A percentile compares a stretch with the other conserved stretches of the same genome.
Conservation (phyloP, 1,284 basidiomycete species). For the Quambalaria eucalypti region DNA sequence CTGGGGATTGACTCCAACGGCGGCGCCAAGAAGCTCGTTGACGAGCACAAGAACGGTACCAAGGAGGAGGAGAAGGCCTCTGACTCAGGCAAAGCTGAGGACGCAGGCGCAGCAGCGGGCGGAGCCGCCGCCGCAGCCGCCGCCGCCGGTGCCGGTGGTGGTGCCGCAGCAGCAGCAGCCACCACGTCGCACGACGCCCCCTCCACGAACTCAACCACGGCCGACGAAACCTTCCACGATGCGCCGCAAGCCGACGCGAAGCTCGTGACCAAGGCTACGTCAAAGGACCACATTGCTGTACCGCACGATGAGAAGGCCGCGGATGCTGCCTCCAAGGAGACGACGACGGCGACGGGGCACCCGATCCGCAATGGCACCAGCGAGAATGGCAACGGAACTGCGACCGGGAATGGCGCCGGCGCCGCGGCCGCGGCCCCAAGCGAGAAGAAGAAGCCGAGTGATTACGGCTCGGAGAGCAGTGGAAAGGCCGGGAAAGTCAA, state of each 20-base stretch:
- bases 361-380: slow-evolving; percentile 4
- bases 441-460: not conserved
- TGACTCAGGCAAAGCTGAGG: not conserved
- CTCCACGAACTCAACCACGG: no score
- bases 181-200: not conserved
- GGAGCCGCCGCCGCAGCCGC: slow-evolving; percentile 11
- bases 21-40: slow-evolving; percentile 1
- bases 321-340: not conserved
- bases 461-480: not conserved
- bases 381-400: slow-evolving; percentile 8
- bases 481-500: not conserved
- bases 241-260: slow-evolving; percentile 16
- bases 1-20: slow-evolving; percentile 1
- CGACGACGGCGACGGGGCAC: not conserved
- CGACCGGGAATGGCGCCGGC: not conserved
- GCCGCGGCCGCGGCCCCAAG: not conserved
- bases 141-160: slow-evolving; percentile 13
- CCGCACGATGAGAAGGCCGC: slow-evolving; percentile 19
- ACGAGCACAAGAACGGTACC: slow-evolving; percentile 12
- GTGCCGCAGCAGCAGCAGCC: slow-evolving; percentile 10
- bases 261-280: slow-evolving; percentile 10
- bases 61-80: slow-evolving; percentile 12
- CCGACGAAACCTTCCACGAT: slow-evolving; percentile 17
- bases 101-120: slow-evolving; percentile 5
- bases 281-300: slow-evolving; percentile 13